A percentile compares a stretch with the other conserved stretches of the same genome.
Conservation (phyloP, 345 rosid species). For the Eutrema heterophyllum region DNA sequence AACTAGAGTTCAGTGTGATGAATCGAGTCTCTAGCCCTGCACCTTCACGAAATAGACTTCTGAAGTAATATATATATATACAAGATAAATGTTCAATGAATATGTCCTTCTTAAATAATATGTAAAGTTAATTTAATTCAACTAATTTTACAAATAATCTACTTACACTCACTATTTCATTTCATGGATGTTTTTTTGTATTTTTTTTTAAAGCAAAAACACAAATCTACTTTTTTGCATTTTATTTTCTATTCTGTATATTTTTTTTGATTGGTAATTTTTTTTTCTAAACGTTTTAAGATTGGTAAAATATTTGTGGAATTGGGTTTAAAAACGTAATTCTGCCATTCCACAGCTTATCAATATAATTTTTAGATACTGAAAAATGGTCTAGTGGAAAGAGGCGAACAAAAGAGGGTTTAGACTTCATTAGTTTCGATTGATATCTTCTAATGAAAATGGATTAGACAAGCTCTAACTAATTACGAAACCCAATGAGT, state of each 20-base stretch:
- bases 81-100: background rate
- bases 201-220: no score
- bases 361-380: background rate
- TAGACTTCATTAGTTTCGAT: background rate
- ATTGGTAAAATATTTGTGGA: no score
- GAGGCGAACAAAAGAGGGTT: background rate
- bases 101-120: background rate
- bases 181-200: no score
- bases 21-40: background rate
- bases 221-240: no score
- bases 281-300: no score
- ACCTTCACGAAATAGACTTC: background rate
- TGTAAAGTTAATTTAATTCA: no score
- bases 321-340: no score
- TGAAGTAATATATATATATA: background rate
- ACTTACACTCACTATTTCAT: no score
- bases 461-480: constrained; percentile 23
- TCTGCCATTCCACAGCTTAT: no score
- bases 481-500: background rate
- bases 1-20: background rate
- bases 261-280: no score
- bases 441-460: constrained; percentile 9
- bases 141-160: no score
- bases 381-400: background rate
- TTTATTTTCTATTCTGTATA: no score